A percentile compares a stretch with the other conserved stretches of the same genome.
Conservation (phyloP, 2,329 filamentous ascomycete genomes). For the Colletotrichum sp. region DNA sequence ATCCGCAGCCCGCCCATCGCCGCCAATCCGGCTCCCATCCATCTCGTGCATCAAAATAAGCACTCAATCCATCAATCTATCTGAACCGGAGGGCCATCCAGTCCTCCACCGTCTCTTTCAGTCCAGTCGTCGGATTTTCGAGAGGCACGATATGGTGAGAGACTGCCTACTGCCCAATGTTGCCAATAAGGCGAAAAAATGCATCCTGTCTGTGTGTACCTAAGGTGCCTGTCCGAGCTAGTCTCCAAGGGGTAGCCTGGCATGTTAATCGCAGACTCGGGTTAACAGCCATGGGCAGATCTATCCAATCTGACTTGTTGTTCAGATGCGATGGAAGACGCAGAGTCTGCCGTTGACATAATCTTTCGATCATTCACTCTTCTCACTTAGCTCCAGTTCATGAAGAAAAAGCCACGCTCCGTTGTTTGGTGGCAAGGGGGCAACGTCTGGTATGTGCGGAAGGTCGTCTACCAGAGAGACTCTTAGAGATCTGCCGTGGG, state of each 20-base stretch:
- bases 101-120: neutral
- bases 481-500: neutral
- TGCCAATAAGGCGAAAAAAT: neutral
- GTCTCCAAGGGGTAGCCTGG: conserved; percentile 18
- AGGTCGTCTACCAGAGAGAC: neutral
- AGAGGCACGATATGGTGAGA: neutral
- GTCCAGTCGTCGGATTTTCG: conserved; percentile 3
- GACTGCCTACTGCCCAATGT: conserved; percentile 12
- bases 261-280: neutral
- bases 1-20: neutral
- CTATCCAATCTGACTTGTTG: neutral
- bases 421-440: neutral
- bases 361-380: neutral
- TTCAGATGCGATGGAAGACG: neutral
- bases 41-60: neutral
- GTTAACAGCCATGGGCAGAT: neutral
- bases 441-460: neutral
- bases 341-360: neutral
- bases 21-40: neutral
- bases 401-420: conserved; percentile 2
- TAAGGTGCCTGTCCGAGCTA: neutral
- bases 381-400: neutral
- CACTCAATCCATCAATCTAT: neutral
- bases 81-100: neutral
- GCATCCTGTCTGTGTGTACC: conserved; percentile 14